phyloP scores from a whole-genome alignment of 2,329 filamentous ascomycete genomes.

The Capronia epimyces region DNA sequence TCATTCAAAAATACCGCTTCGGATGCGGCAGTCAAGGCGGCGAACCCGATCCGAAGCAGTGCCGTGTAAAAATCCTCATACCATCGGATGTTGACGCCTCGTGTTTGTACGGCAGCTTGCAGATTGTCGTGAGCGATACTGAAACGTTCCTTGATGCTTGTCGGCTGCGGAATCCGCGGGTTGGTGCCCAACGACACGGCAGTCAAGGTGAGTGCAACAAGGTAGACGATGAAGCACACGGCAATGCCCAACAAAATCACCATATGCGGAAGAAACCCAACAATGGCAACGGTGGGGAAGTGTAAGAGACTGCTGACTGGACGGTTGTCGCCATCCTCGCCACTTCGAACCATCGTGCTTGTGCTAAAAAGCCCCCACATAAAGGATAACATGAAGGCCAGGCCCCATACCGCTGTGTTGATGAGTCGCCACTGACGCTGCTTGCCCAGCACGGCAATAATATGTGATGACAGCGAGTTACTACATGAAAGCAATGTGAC shows the following conservation, averaged over 20 bases:
- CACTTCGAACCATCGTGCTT: constrained; percentile 33
- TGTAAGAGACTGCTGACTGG: constrained; percentile 60
- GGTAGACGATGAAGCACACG: constrained; percentile 71
- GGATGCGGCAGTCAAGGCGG: constrained; percentile 83
- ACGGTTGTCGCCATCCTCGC: constrained; percentile 24
- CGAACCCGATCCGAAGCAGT: constrained; percentile 78
- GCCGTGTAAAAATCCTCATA: constrained; percentile 96
- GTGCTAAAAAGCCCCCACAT: constrained; percentile 62
- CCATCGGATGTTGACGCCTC: constrained; percentile 71
- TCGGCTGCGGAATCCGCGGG: constrained; percentile 41
- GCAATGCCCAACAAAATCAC: constrained; percentile 74
- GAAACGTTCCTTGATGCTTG: constrained; percentile 57
- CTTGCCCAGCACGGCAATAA: constrained; percentile 72
- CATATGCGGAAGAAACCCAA: constrained; percentile 92
- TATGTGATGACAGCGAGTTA: constrained; percentile 79
- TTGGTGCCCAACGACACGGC: constrained; percentile 57
- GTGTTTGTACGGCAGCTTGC: constrained; percentile 83
- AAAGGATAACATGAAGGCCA: constrained; percentile 84
- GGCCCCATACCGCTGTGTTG: constrained; percentile 82
- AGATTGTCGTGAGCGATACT: constrained; percentile 74
- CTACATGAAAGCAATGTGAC: constrained; percentile 83
- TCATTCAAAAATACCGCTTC: constrained; percentile 96
- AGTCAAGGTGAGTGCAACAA: constrained; percentile 68
- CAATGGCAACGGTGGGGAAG: constrained; percentile 90
- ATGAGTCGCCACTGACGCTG: constrained; percentile 75